A percentile compares a stretch with the other conserved stretches of the same genome.
These are phyloP conservation scores for Lodderomyces beijingensis DNA, from an alignment of 1,139 yeast genomes.

Conservation along the genomic window DNA sequence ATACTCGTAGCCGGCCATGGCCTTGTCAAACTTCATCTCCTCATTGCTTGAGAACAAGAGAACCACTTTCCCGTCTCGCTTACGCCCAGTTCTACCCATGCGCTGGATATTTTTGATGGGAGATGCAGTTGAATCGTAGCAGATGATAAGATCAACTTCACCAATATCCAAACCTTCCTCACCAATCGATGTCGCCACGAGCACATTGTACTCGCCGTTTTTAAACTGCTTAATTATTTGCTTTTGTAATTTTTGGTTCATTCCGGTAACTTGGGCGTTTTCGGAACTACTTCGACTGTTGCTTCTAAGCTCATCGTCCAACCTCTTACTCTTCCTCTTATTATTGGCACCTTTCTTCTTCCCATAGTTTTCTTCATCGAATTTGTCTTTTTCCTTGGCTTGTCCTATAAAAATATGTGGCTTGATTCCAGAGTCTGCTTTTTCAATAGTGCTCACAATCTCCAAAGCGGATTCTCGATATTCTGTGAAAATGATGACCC, in stretches of 20 bases:
- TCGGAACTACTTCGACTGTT: constrained; percentile 43
- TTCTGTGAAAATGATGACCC: constrained; percentile 85
- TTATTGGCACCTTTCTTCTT: constrained; percentile 4
- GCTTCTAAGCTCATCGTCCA: constrained; percentile 13
- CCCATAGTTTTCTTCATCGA: constrained; percentile 41
- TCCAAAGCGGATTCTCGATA: constrained; percentile 86
- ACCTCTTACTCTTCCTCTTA: constrained; percentile 15
- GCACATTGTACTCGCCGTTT: constrained; percentile 63
- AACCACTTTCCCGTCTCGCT: constrained; percentile 82
- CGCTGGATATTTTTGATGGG: constrained; percentile 93
- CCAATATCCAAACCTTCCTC: constrained; percentile 99
- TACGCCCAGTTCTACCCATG: constrained; percentile 98
- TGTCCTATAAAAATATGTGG: constrained; percentile 96
- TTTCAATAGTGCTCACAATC: constrained; percentile 65
- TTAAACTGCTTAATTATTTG: constrained; percentile 72
- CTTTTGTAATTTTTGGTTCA: constrained; percentile 72
- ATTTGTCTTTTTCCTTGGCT: constrained; percentile 52
- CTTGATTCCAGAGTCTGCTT: constrained; percentile 32
- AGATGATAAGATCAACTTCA: constrained; percentile 88
- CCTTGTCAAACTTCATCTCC: constrained; percentile 71
- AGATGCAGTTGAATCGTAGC: constrained; percentile 89
- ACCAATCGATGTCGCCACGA: constrained; percentile 96
- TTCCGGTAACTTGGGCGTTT: constrained; percentile 51
- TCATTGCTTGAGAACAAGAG: constrained; percentile 77
- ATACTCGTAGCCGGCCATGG: constrained; percentile 78